These are phyloP conservation scores for Sicyos edulis DNA, from an alignment of 306 rosid genomes.

Conservation along the genomic window DNA sequence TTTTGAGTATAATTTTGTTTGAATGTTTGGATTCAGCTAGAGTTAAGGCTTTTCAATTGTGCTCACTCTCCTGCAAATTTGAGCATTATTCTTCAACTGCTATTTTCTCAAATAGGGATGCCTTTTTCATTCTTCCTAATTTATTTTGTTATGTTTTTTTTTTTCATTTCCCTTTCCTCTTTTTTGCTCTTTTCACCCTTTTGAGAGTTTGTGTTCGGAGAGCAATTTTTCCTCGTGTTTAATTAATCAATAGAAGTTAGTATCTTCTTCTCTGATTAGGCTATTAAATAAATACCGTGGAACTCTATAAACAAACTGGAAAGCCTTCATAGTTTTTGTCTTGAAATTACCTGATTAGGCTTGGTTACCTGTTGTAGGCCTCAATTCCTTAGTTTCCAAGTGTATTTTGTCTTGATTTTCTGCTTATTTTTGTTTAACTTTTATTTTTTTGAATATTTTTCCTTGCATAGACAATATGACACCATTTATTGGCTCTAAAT, in stretches of 20 bases:
- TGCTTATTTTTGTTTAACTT: background rate
- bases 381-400: background rate
- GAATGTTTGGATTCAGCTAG: background rate
- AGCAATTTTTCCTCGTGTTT: background rate
- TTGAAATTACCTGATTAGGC: background rate
- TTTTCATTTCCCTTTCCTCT: background rate
- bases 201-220: background rate
- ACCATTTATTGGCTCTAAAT: constrained; percentile 8
- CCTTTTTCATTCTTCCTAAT: background rate
- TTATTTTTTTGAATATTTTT: background rate
- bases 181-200: background rate
- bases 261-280: background rate
- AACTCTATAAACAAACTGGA: too few relatives aligned
- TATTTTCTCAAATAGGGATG: background rate
- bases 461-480: background rate
- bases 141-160: background rate
- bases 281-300: background rate
- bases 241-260: background rate
- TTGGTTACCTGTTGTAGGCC: background rate
- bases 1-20: background rate
- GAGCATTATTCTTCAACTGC: background rate
- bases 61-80: background rate
- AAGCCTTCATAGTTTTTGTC: background rate
- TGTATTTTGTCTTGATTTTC: background rate
- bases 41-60: constrained; percentile 4